Base-by-base conservation (phyloP, 768 basidiomycete genomes). In the Ramaria rubella region DNA sequence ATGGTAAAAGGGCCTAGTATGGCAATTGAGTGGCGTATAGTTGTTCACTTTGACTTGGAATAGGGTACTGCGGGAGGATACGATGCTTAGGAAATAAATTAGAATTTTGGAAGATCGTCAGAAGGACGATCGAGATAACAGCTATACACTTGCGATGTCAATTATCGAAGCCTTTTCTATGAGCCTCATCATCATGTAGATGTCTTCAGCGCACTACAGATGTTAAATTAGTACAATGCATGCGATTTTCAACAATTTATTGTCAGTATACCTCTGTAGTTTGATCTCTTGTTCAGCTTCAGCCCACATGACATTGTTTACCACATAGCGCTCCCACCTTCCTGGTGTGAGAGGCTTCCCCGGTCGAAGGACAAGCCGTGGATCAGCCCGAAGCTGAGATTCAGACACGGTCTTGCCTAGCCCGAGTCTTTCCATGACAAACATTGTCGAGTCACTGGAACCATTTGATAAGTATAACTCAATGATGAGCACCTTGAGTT, bases 401-500 rank as follows among this genome's bases (percentile, higher is more conserved):
- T 44, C 38, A 8, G 27, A 24, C n/a, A 33, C 43, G 1, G 43
- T 19, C 31, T 34, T 48, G 21, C 45, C 44, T 23, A 56, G 24
- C n/a, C 55, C 55, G 21, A 56, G 29, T 4, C 55, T 29, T 36
- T 56, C 44, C 44, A 56, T 33, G 8, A 56, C 42, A 33, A 49
- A 56, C 46, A 45, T 48, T 15, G 40, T 48, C n/a, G 40, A 43
- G 33, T 56, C 55, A 17, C 44, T 43, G 15, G 30, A 49, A 9
- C 55, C 55, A 23, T 56, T 49, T 31, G 55, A 56, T 14, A 56
- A 29, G 23, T 56, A 56, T 17, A 56, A 31, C 17, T 56, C 45
- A 8, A 56, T 33, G 31, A 56, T 56, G 3, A 56, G 45, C 19
- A 56, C 45, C 29, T 46, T 26, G 17, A 45, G 55, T 3, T 48